A percentile compares a stretch with the other conserved stretches of the same genome.
phyloP scores from a whole-genome alignment of 1,284 basidiomycete genomes.

The Rhodotorula sp. region DNA sequence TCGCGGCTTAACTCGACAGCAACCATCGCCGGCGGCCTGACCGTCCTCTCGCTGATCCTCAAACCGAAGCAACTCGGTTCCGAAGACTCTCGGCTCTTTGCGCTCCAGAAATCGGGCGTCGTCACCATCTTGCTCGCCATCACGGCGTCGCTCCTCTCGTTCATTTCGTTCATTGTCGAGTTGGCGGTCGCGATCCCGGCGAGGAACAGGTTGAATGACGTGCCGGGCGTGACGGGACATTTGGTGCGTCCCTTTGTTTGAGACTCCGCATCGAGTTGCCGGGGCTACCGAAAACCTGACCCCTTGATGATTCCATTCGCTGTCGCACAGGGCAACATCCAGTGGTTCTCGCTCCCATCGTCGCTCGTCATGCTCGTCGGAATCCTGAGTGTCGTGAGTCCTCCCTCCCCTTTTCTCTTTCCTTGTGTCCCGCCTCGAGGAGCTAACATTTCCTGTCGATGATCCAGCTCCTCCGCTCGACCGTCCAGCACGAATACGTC shows the following conservation, averaged over 20 bases:
- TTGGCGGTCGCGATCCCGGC: conserved; percentile 34
- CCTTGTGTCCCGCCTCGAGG: too few species aligned
- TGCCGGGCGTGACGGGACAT: conserved; percentile 19
- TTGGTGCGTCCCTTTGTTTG: too few species aligned
- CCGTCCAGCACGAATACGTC: conserved; percentile 29
- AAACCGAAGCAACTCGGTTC: conserved; percentile 37
- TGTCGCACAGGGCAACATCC: conserved; percentile 39
- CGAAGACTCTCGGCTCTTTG: conserved; percentile 27
- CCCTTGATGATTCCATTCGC: too few species aligned
- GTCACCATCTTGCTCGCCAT: conserved; percentile 35
- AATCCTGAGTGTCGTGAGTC: conserved; percentile 25
- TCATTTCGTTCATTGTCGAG: conserved; percentile 31
- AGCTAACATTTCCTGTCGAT: neutral
- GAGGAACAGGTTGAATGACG: conserved; percentile 16
- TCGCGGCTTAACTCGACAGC: conserved; percentile 13
- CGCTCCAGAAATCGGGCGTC: conserved; percentile 40
- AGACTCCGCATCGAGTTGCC: too few species aligned
- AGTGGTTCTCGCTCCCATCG: conserved; percentile 37
- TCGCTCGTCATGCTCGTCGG: conserved; percentile 31
- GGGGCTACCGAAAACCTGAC: too few species aligned
- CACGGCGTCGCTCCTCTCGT: conserved; percentile 13
- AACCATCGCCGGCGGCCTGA: conserved; percentile 16
- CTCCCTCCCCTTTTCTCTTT: neutral
- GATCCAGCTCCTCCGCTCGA: conserved; percentile 31
- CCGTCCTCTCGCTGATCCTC: conserved; percentile 28